These are phyloP conservation scores for Pisolithus albus DNA, from an alignment of 768 basidiomycete species.

Conservation along the genomic window DNA sequence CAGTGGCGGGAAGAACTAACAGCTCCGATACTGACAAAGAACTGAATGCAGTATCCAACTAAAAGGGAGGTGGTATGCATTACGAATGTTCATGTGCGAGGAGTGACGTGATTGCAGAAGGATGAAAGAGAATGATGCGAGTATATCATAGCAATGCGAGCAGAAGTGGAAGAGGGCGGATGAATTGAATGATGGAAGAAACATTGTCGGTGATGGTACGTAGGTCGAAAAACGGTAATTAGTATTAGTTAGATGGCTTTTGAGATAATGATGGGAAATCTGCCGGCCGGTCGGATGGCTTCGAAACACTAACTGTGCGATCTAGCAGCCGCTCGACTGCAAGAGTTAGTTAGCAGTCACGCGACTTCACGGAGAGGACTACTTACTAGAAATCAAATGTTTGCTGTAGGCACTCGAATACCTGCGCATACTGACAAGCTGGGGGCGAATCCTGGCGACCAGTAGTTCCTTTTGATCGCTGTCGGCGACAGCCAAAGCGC, in stretches of 20 bases:
- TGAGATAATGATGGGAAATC: slow-evolving; percentile 25
- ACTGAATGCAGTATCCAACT: slow-evolving; percentile 21
- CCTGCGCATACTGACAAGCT: slow-evolving; percentile 64
- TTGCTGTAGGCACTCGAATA: slow-evolving; percentile 71
- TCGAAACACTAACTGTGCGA: slow-evolving; percentile 34
- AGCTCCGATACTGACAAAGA: slow-evolving; percentile 28
- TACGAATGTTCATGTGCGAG: slow-evolving; percentile 32
- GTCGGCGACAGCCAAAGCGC: slow-evolving; percentile 62
- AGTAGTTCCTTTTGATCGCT: slow-evolving; percentile 66
- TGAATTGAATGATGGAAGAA: slow-evolving; percentile 5
- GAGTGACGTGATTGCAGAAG: slow-evolving; percentile 28
- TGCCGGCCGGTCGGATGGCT: slow-evolving; percentile 21
- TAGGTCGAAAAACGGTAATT: background rate
- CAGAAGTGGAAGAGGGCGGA: slow-evolving; percentile 13
- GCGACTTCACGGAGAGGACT: background rate
- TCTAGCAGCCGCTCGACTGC: slow-evolving; percentile 67
- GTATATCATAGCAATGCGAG: slow-evolving; percentile 33
- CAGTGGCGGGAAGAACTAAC: slow-evolving; percentile 14
- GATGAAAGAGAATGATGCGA: slow-evolving; percentile 23
- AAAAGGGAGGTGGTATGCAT: slow-evolving; percentile 24
- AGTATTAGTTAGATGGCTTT: slow-evolving; percentile 17
- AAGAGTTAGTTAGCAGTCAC: slow-evolving; percentile 6
- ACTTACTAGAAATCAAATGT: slow-evolving; percentile 74
- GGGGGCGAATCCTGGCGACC: slow-evolving; percentile 54
- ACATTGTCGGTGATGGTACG: slow-evolving; percentile 6